Base-by-base conservation (phyloP, 2,329 filamentous ascomycete genomes). In the Diplodia scrobiculata region DNA sequence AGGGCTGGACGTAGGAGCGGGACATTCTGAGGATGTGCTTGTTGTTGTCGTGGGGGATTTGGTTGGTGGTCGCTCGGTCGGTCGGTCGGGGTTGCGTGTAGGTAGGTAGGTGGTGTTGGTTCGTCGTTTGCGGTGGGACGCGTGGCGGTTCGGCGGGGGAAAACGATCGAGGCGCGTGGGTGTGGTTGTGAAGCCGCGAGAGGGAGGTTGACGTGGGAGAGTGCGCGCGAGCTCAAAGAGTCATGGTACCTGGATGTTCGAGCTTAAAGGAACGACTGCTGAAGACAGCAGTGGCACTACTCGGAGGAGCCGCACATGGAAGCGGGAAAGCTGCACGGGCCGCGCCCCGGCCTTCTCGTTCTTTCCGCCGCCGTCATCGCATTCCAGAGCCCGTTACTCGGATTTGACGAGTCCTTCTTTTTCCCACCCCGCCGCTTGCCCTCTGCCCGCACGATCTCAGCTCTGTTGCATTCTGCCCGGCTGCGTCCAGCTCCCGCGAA, bases 1-100 rank as follows among this genome's bases (percentile, higher is more conserved):
- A 84, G 6, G 90, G 85, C 17, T 90, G 81, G 68, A 92, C 89
- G 77, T 59, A 66, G 6, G 63, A 65, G 41, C 53, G 52, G 10
- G 51, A 58, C 34, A 54, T 65, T 2, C 25, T 25, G 10, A n/a
- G 21, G 51, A 27, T 1, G 34, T 19, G 48, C 60, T 48, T 47
- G 79, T 80, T 67, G 59, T 25, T 6, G 36, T 34, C 66, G 5
- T 50, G 25, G 50, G 17, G 19, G 21, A 10, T 25, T 5, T 25
- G 45, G 32, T 36, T 19, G 25, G 36, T 29, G 55, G 11, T 11
- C 62, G 11, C 63, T 54, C 25, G 2, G 53, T 47, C 64, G 32
- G 65, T 55, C 25, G 25, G 25, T 32, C 29, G 29, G 29, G 1
- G 29, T 32, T 32, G 29, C 29, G 29, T 32, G 25, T 25, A 64